Base-by-base conservation (phyloP, 495 filamentous ascomycete genomes). In the Neurospora tetrasperma region DNA sequence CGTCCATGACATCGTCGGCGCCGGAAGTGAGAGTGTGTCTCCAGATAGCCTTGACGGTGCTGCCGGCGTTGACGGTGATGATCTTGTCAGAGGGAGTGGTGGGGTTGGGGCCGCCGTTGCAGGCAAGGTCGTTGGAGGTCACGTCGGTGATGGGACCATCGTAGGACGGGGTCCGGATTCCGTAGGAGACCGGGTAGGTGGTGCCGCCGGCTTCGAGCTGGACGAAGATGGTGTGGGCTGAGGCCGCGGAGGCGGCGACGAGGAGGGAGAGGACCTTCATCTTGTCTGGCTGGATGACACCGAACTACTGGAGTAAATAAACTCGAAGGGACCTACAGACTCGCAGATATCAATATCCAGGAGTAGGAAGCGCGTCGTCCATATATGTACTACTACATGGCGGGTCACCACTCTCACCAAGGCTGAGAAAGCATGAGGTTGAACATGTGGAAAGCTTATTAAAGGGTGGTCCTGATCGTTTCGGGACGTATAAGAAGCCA, bases 61-160 rank as follows among this genome's bases (percentile, higher is more conserved):
- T 78, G n/a, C 86, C 86, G 10, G 86, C 86, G 23, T 77, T 77
- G 38, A 88, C 86, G 11, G 82, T 81, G 74, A 88, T 85, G 76
- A 87, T 79, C 48, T 83, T 75, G 23, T 75, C 70, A 1, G 84
- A 84, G 12, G 83, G 77, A 35, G 74, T 82, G 6, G 81, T 86
- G 4, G 86, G 86, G 74, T 89, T 88, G 6, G 87, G 85, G 0
- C 85, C 84, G 5, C 87, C 86, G 72, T 89, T 89, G 82, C 87
- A 89, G 48, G 84, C 85, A 71, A 89, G 75, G 70, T 84, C 80
- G 71, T 82, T 78, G 42, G 81, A 83, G 38, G 77, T 83, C 10
- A 89, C 87, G 72, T 89, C 83, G 4, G 78, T 83, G 79, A 87
- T 87, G 18, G 87, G 87, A 27, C 83, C 82, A 73, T 85, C 82